These are phyloP conservation scores for Abelmoschus esculentus DNA, from an alignment of 345 rosid species.

Conservation along the genomic window DNA sequence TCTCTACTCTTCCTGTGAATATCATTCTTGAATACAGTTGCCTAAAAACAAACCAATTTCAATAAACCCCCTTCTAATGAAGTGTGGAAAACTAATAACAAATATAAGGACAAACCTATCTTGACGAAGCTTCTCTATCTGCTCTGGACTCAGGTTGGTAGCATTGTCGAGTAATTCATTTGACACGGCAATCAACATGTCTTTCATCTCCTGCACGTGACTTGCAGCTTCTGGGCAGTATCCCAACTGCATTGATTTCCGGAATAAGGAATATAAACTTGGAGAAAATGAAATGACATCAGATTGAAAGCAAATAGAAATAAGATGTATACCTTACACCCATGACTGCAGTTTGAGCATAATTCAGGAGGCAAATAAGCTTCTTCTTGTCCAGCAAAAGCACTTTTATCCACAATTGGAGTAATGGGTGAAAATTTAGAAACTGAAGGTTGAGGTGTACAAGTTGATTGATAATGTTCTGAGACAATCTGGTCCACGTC, in stretches of 20 bases:
- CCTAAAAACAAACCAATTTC: constrained; percentile 5
- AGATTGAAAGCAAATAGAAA: constrained; percentile 5
- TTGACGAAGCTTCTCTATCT: constrained; percentile 72
- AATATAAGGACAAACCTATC: constrained; percentile 49
- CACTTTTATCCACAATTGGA: constrained; percentile 35
- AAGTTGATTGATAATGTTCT: constrained; percentile 70
- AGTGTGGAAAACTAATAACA: constrained; percentile 7
- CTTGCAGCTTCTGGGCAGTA: constrained; percentile 63
- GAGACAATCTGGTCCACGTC: constrained; percentile 86
- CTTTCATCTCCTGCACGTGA: constrained; percentile 88
- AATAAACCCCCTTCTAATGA: neutral
- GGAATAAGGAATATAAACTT: constrained; percentile 22
- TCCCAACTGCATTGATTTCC: constrained; percentile 60
- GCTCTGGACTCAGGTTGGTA: constrained; percentile 45
- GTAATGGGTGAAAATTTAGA: constrained; percentile 49
- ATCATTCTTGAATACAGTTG: constrained; percentile 6
- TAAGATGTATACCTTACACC: constrained; percentile 43
- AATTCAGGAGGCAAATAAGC: constrained; percentile 55
- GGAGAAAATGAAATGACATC: constrained; percentile 14
- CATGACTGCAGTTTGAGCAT: constrained; percentile 68
- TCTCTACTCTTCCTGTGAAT: constrained; percentile 9
- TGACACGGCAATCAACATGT: constrained; percentile 66
- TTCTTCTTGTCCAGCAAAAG: constrained; percentile 38
- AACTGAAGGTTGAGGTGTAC: constrained; percentile 66
- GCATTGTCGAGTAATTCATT: constrained; percentile 88